A percentile compares a stretch with the other conserved stretches of the same genome.
Evolutionary conservation across 73 alveolate genomes (phyloP).

Genomic region (Paramecium sonneborni): DNA sequence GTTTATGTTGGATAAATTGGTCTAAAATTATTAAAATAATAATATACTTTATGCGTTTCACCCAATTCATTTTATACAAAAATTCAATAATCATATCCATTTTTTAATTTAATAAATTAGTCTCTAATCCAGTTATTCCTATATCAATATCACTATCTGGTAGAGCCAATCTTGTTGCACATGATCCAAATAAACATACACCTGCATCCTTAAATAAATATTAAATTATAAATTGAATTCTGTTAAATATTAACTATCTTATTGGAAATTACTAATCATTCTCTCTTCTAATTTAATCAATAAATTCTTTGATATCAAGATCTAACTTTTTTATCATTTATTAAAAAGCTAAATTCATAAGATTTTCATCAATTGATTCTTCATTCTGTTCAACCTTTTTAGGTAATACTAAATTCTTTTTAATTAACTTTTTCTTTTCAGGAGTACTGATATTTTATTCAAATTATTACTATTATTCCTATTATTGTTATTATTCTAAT

Average conservation of each 20-base stretch:
- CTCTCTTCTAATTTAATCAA: neutral
- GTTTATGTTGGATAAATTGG: neutral
- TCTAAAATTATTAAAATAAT: neutral
- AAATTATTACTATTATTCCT: neutral
- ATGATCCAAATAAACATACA: conserved; percentile 56
- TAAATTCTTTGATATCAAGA: conserved; percentile 21
- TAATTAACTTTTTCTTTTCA: neutral
- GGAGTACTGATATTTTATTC: neutral
- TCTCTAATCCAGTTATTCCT: conserved; percentile 64
- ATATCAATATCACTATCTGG: conserved; percentile 64
- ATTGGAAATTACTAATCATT: conserved; percentile 38
- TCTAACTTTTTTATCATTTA: conserved; percentile 31
- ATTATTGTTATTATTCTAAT: neutral
- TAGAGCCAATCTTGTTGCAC: conserved; percentile 67
- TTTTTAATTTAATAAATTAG: neutral
- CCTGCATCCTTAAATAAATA: neutral
- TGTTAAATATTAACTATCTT: neutral
- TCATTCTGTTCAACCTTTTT: neutral
- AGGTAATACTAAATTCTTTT: neutral
- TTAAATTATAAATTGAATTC: neutral
- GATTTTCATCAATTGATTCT: neutral
- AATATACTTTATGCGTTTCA: conserved; percentile 37
- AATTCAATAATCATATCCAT: neutral
- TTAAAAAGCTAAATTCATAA: conserved; percentile 34
- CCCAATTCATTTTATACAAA: conserved; percentile 46